Base-by-base conservation (phyloP, 2,329 filamentous ascomycete genomes). In the Aotearoamyces nothofagi region DNA sequence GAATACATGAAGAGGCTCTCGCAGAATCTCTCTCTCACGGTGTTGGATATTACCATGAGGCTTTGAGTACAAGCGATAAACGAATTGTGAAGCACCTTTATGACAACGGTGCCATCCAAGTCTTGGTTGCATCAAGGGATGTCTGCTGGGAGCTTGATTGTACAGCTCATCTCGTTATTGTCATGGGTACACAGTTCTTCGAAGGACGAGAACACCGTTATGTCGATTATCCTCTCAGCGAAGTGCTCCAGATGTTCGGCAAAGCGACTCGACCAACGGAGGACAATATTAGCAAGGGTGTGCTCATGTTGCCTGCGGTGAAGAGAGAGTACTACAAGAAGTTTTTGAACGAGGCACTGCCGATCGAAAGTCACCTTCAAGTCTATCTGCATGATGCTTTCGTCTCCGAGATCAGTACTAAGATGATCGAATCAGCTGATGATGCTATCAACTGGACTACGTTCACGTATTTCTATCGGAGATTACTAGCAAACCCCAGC, bases 311-410 rank as follows among this genome's bases (percentile, higher is more conserved):
- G 8, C 84, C 87, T 3, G 76, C 80, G 11, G 83, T 92, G 26
- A 94, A 92, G 64, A 76, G 90, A 20, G 86, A 94, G 38, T 98
- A 93, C 56, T 98, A 96, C 67, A 92, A 90, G 58, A 98, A 98
- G 56, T 98, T 98, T 61, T 58, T 98, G 39, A 87, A 90, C 43
- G 92, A 98, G 53, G 90, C 90, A 12, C 62, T 98, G 23, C 90
- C 90, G 1, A 83, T 98, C 14, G 90, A 98, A 57, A 93, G 83
- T 39, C 84, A 93, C 50, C 65, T 98, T 17, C 81, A 92, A 49
- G 75, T 80, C 32, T 93, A 84, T 53, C 64, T 98, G 17, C 83
- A 92, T 44, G 92, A 98, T 55, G 86, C 84, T 1, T 96, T 98
- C 44, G 87, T 98, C 24, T 86, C 87, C 0, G 90, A 98, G 54